phyloP scores from a whole-genome alignment of 2,329 filamentous ascomycete genomes.

The Corniculantispora saksenae region DNA sequence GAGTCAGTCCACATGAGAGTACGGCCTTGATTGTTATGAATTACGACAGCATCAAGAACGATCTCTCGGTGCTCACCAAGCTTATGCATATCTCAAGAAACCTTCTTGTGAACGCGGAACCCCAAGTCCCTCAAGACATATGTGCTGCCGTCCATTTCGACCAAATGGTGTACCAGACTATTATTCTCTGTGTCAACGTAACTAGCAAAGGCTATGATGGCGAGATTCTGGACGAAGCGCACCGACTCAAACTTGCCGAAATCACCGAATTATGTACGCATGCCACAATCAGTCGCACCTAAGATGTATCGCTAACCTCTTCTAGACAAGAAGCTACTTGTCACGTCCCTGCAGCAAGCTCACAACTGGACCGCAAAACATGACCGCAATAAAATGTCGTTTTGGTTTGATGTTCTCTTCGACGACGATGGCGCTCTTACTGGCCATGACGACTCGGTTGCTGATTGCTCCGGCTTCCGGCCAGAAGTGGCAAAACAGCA shows the following conservation, averaged over 20 bases:
- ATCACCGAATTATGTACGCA: slow-evolving; percentile 64
- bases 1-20: slow-evolving; percentile 62
- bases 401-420: slow-evolving; percentile 67
- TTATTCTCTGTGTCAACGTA: slow-evolving; percentile 66
- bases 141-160: slow-evolving; percentile 66
- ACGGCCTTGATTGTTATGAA: slow-evolving; percentile 64
- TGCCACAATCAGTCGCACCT: background rate
- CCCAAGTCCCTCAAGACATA: slow-evolving; percentile 65
- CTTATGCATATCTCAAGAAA: slow-evolving; percentile 68
- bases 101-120: slow-evolving; percentile 63
- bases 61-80: slow-evolving; percentile 64
- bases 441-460: slow-evolving; percentile 52
- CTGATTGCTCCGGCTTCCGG: slow-evolving; percentile 54
- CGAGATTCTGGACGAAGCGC: slow-evolving; percentile 60
- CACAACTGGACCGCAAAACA: slow-evolving; percentile 72
- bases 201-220: slow-evolving; percentile 68
- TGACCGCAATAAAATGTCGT: slow-evolving; percentile 69
- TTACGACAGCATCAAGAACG: slow-evolving; percentile 60
- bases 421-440: slow-evolving; percentile 54
- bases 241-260: slow-evolving; percentile 59
- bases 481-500: slow-evolving; percentile 60
- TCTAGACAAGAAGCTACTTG: slow-evolving; percentile 66
- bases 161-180: slow-evolving; percentile 65
- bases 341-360: slow-evolving; percentile 65
- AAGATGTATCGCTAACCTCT: slow-evolving; percentile 5